phyloP scores from a whole-genome alignment of 495 filamentous ascomycete genomes.

The Thozetella sp. region DNA sequence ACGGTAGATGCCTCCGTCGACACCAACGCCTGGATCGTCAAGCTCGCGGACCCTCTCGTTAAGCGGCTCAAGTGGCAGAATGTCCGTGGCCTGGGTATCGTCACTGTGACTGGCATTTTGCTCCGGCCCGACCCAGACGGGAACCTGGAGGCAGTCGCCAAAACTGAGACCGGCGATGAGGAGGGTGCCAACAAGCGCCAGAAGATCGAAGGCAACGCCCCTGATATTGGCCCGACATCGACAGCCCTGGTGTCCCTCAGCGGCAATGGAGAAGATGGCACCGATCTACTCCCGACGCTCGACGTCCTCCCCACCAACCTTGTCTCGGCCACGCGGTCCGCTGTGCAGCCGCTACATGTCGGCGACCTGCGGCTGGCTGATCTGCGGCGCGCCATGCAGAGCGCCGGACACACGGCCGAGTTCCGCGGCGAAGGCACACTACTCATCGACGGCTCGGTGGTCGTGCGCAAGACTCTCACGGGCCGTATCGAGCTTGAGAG shows the following conservation, averaged over 20 bases:
- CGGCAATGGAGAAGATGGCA: neutral
- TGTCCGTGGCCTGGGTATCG: conserved; percentile 84
- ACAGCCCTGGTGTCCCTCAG: conserved; percentile 4
- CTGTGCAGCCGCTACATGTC: conserved; percentile 89
- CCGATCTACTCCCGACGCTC: conserved; percentile 58
- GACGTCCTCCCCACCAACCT: conserved; percentile 79
- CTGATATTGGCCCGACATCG: conserved; percentile 1
- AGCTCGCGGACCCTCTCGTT: conserved; percentile 79
- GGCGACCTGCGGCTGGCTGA: conserved; percentile 91
- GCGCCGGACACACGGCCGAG: conserved; percentile 82
- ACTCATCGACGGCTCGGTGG: conserved; percentile 83
- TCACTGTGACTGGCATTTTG: conserved; percentile 75
- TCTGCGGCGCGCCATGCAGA: conserved; percentile 79
- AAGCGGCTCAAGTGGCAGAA: conserved; percentile 92
- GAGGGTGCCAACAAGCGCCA: conserved; percentile 23
- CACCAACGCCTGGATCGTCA: conserved; percentile 96
- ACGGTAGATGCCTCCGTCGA: conserved; percentile 90
- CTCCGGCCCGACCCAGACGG: conserved; percentile 19
- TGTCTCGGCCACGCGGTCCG: conserved; percentile 72
- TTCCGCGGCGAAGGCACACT: conserved; percentile 93
- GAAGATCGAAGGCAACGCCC: conserved; percentile 17
- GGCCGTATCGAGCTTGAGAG: conserved; percentile 91
- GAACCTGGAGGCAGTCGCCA: conserved; percentile 41
- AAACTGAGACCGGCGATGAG: conserved; percentile 56
- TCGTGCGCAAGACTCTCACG: conserved; percentile 84